These are phyloP conservation scores for Ophiognomonia clavigignenti-juglandacearum DNA, from an alignment of 2,329 filamentous ascomycete genomes.

Conservation along the genomic window DNA sequence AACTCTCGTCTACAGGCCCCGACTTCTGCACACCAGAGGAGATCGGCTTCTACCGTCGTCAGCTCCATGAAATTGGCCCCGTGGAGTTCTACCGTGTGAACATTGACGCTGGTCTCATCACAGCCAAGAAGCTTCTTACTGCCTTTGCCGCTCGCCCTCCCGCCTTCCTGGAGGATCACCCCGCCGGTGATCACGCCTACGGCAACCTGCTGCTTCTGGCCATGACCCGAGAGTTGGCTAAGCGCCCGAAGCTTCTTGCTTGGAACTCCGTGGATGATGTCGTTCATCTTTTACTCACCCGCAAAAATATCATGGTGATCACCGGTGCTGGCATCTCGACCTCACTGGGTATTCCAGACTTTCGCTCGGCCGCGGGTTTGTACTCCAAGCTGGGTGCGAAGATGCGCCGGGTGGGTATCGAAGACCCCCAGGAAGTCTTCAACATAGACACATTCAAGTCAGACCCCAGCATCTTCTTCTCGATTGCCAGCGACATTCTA, in stretches of 20 bases:
- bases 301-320: slow-evolving; percentile 84
- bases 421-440: slow-evolving; percentile 92
- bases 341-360: slow-evolving; percentile 93
- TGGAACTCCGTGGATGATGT: slow-evolving; percentile 90
- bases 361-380: slow-evolving; percentile 86
- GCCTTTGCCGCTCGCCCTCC: slow-evolving; percentile 78
- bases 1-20: slow-evolving; percentile 27
- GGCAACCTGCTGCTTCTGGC: slow-evolving; percentile 71
- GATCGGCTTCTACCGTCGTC: slow-evolving; percentile 60
- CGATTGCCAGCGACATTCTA: slow-evolving; percentile 83
- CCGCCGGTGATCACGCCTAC: slow-evolving; percentile 74
- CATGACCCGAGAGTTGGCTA: slow-evolving; percentile 74
- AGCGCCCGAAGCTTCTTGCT: slow-evolving; percentile 70
- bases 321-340: slow-evolving; percentile 97
- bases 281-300: slow-evolving; percentile 66
- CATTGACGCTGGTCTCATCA: slow-evolving; percentile 63
- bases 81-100: slow-evolving; percentile 71
- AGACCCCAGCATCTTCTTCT: slow-evolving; percentile 87
- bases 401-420: slow-evolving; percentile 71
- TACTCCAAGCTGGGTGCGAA: slow-evolving; percentile 85
- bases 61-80: slow-evolving; percentile 72
- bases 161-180: slow-evolving; percentile 63
- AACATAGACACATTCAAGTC: slow-evolving; percentile 82
- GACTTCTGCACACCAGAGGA: slow-evolving; percentile 64
- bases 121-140: slow-evolving; percentile 77